Conservation (phyloP, 345 rosid genomes). For the Eucalyptus erythrocorys region DNA sequence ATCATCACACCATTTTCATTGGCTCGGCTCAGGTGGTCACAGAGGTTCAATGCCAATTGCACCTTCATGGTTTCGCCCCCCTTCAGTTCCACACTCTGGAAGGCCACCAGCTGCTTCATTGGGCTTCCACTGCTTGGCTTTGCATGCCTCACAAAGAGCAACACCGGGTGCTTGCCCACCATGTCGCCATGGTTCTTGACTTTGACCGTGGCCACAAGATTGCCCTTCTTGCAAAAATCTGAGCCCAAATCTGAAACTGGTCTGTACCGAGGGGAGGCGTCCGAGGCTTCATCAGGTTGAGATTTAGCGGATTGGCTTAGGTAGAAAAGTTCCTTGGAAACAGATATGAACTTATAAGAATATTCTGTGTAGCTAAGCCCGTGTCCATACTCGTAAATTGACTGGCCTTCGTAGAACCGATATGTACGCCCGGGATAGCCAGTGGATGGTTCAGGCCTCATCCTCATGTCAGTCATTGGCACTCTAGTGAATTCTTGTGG, state of each 20-base stretch:
- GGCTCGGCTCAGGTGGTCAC: slow-evolving; percentile 60
- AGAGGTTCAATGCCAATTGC: slow-evolving; percentile 41
- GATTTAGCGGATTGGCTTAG: slow-evolving; percentile 14
- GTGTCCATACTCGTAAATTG: slow-evolving; percentile 58
- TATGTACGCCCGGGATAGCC: slow-evolving; percentile 85
- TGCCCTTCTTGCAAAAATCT: slow-evolving; percentile 27
- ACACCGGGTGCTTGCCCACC: slow-evolving; percentile 64
- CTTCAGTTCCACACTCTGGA: slow-evolving; percentile 45
- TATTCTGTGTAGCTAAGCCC: slow-evolving; percentile 73
- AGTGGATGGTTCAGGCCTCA: slow-evolving; percentile 42
- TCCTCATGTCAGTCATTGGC: slow-evolving; percentile 85
- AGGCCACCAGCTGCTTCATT: slow-evolving; percentile 57
- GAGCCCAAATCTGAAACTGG: slow-evolving; percentile 38
- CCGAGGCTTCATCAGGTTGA: neutral
- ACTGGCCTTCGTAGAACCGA: slow-evolving; percentile 57
- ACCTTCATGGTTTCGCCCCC: slow-evolving; percentile 42
- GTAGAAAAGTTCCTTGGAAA: slow-evolving; percentile 9
- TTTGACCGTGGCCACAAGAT: slow-evolving; percentile 24
- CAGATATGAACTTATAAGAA: slow-evolving; percentile 27
- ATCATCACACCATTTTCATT: slow-evolving; percentile 61
- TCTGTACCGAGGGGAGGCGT: slow-evolving; percentile 1
- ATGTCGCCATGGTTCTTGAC: slow-evolving; percentile 53
- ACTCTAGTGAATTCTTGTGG: slow-evolving; percentile 51
- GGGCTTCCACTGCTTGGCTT: slow-evolving; percentile 40
- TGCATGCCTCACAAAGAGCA: slow-evolving; percentile 46